A percentile compares a stretch with the other conserved stretches of the same genome.
phyloP scores from a whole-genome alignment of 371 early-diverging fungal species.

The Mortierella sp. region DNA sequence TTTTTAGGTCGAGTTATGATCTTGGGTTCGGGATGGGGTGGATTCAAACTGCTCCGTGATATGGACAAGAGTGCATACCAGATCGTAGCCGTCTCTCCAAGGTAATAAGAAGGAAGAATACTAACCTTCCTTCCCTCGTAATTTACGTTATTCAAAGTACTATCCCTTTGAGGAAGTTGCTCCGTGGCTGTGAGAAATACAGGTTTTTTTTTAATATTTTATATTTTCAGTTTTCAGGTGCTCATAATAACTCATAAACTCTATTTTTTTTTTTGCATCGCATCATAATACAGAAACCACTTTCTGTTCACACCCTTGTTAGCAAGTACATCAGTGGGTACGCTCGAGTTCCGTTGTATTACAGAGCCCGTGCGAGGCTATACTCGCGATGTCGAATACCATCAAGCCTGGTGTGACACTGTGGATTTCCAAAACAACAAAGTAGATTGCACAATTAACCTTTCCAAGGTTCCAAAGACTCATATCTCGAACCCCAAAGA shows the following conservation, averaged over 20 bases:
- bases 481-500: constrained; percentile 1
- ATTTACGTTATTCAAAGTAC: no score
- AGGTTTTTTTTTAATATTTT: no score
- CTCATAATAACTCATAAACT: no score
- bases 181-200: no score
- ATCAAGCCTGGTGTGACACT: constrained; percentile 76
- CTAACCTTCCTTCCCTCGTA: neutral
- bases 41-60: constrained; percentile 74
- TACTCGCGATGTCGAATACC: constrained; percentile 68
- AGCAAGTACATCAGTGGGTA: constrained; percentile 86
- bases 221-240: no score
- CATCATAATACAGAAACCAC: constrained; percentile 67
- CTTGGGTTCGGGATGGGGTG: constrained; percentile 80
- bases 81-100: constrained; percentile 78
- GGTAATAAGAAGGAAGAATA: constrained; percentile 42
- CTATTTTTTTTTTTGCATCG: constrained; percentile 21
- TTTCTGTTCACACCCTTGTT: constrained; percentile 88
- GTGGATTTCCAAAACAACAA: constrained; percentile 63
- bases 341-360: constrained; percentile 86
- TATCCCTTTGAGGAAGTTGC: no score
- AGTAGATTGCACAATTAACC: constrained; percentile 57
- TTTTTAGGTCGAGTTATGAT: constrained; percentile 58
- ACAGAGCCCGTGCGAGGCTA: constrained; percentile 79
- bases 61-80: constrained; percentile 72
- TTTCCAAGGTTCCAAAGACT: constrained; percentile 27